A percentile compares a stretch with the other conserved stretches of the same genome.
Conservation (phyloP, 495 filamentous ascomycete species). For the Talaromyces borbonicus region DNA sequence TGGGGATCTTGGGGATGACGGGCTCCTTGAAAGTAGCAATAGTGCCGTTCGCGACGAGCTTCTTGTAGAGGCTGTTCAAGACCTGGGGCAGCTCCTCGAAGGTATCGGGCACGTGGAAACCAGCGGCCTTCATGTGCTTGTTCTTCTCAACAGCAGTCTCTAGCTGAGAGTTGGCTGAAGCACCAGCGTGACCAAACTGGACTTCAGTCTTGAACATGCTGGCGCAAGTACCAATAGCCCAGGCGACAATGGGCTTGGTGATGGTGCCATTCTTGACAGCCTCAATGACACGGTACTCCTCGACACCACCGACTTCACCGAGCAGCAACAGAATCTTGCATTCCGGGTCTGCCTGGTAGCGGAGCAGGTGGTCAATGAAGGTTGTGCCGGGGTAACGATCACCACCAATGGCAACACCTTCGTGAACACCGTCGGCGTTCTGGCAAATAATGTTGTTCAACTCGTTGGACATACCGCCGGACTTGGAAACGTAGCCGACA, state of each 20-base stretch:
- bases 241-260: constrained; percentile 96
- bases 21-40: constrained; percentile 84
- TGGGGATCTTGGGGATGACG: constrained; percentile 94
- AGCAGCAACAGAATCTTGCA: constrained; percentile 95
- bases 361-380: constrained; percentile 95
- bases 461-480: constrained; percentile 99
- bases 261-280: constrained; percentile 89
- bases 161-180: constrained; percentile 97
- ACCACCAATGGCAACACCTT: constrained; percentile 98
- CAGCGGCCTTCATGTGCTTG: constrained; percentile 88
- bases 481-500: constrained; percentile 98
- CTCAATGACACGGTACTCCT: constrained; percentile 99
- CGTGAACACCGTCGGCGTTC: constrained; percentile 93
- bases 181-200: constrained; percentile 97
- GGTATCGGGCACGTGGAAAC: constrained; percentile 87
- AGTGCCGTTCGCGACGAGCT: constrained; percentile 69
- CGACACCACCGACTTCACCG: constrained; percentile 97
- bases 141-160: constrained; percentile 97
- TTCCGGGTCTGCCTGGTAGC: constrained; percentile 88
- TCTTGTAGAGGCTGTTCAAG: constrained; percentile 72
- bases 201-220: constrained; percentile 99
- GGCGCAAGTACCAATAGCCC: constrained; percentile 98
- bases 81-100: constrained; percentile 87
- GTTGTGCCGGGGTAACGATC: constrained; percentile 97
- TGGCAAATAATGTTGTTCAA: constrained; percentile 98